These are phyloP conservation scores for Pyrenophora graminea DNA, from an alignment of 2,329 filamentous ascomycete species.

Conservation along the genomic window DNA sequence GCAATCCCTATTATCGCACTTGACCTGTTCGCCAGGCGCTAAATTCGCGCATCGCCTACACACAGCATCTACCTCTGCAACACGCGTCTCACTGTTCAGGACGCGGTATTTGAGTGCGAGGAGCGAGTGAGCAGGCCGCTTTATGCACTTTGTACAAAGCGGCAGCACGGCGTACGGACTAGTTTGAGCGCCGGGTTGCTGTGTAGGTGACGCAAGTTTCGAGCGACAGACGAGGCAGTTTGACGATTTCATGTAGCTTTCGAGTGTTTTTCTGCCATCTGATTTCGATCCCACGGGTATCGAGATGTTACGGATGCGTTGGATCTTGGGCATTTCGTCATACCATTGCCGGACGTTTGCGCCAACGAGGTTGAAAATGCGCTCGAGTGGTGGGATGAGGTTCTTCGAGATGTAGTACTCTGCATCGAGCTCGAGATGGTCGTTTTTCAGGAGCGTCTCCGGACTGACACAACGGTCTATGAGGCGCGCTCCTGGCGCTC, in stretches of 20 bases:
- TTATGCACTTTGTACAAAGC: constrained; percentile 64
- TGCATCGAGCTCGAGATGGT: constrained; percentile 80
- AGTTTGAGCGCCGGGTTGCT: constrained; percentile 18
- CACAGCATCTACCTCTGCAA: constrained; percentile 67
- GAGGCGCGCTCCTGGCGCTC: constrained; percentile 81
- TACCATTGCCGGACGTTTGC: constrained; percentile 92
- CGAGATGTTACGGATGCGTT: constrained; percentile 69
- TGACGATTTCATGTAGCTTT: constrained; percentile 85
- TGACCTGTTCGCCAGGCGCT: constrained; percentile 74
- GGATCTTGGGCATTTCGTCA: constrained; percentile 93
- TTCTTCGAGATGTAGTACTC: constrained; percentile 99
- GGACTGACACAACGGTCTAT: constrained; percentile 90
- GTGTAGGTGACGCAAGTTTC: constrained; percentile 52
- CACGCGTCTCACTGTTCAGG: constrained; percentile 65
- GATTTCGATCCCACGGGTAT: constrained; percentile 23
- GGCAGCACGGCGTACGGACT: constrained; percentile 40
- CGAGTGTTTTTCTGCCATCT: constrained; percentile 69
- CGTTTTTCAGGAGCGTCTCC: constrained; percentile 76
- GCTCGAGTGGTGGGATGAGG: constrained; percentile 88
- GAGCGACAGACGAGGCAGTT: constrained; percentile 76
- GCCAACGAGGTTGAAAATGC: constrained; percentile 95
- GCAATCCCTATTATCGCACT: constrained; percentile 88
- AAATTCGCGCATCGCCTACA: constrained; percentile 81
- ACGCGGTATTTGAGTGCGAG: constrained; percentile 67
- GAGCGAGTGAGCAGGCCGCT: constrained; percentile 63